Conservation (phyloP, 441 rosid genomes). For the Corymbia calophylla region DNA sequence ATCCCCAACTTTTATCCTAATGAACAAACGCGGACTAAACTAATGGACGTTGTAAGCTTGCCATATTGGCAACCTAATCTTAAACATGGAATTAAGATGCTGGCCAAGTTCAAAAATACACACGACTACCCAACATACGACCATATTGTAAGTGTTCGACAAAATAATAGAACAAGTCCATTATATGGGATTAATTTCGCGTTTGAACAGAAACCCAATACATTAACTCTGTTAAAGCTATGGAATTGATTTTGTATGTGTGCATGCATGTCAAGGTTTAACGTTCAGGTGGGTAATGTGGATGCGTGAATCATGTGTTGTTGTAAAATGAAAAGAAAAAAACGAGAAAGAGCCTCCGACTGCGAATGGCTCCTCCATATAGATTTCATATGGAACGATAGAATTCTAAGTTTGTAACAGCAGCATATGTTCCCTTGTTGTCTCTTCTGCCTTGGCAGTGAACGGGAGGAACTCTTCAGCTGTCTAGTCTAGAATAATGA, state of each 20-base stretch:
- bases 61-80: not conserved
- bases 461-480: not conserved
- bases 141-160: not conserved
- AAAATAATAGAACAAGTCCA: not conserved
- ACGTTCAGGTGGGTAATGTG: not conserved
- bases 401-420: not conserved
- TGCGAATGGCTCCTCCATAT: not conserved
- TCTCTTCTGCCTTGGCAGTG: not conserved
- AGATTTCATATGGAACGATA: not conserved
- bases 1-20: not conserved
- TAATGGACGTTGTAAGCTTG: not conserved
- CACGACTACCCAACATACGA: not conserved
- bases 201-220: not conserved
- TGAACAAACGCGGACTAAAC: not conserved
- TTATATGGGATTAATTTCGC: not conserved
- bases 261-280: not conserved
- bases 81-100: not conserved
- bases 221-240: not conserved
- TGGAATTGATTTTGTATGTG: not conserved
- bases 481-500: not conserved
- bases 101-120: not conserved
- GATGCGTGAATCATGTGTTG: not conserved
- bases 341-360: not conserved
- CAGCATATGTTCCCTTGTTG: not conserved
- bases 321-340: not conserved